These are phyloP conservation scores for Diophrys appendiculata DNA, from an alignment of 73 alveolate genomes.

Conservation along the genomic window DNA sequence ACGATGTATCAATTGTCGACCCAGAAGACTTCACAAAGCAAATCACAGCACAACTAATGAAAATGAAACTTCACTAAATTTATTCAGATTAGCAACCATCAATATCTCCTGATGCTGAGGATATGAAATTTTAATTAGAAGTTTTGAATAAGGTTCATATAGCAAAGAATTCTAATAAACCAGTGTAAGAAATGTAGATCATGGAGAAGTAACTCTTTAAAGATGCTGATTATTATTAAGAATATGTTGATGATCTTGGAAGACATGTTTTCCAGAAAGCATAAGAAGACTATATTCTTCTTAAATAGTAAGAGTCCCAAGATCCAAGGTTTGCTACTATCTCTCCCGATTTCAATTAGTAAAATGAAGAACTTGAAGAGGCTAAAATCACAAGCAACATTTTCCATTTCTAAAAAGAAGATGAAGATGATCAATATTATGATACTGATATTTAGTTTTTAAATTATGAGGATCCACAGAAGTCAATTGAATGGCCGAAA, in stretches of 20 bases:
- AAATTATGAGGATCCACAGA: not conserved
- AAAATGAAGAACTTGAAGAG: too few relatives aligned
- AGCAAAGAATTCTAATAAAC: not conserved
- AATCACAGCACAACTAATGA: too few relatives aligned
- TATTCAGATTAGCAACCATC: not conserved
- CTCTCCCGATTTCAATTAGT: too few relatives aligned
- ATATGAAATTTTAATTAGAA: not conserved
- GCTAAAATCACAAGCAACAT: not conserved
- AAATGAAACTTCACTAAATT: too few relatives aligned
- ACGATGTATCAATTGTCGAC: too few relatives aligned
- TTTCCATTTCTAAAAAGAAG: not conserved
- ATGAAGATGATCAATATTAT: too few relatives aligned
- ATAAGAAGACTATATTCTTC: not conserved
- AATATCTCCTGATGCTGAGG: not conserved
- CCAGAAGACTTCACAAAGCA: too few relatives aligned
- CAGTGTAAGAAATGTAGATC: not conserved
- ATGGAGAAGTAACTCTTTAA: not conserved
- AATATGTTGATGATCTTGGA: not conserved
- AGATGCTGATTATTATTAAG: not conserved
- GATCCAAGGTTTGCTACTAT: not conserved
- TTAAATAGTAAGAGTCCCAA: not conserved
- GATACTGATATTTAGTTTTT: not conserved
- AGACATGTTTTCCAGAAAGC: not conserved
- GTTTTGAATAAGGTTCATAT: not conserved
- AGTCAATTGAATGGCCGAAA: not conserved